phyloP scores from a whole-genome alignment of 305 asterid genomes.

The Vinca major region DNA sequence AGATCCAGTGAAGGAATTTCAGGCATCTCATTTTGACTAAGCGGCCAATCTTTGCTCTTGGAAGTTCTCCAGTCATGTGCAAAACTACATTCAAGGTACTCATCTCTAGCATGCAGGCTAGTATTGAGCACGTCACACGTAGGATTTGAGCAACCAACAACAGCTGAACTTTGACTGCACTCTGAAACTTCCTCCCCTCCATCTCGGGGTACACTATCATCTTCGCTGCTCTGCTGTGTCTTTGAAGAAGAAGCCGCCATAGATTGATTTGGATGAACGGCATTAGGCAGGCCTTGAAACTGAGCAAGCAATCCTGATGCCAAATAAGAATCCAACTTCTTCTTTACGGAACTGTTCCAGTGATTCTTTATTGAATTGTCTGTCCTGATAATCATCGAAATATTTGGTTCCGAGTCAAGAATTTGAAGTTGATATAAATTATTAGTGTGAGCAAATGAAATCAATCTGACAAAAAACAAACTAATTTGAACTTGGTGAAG shows the following conservation, averaged over 20 bases:
- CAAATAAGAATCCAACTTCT: constrained; percentile 82
- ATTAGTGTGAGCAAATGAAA: neutral
- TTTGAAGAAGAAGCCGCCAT: constrained; percentile 42
- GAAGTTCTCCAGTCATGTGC: constrained; percentile 53
- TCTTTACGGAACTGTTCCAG: constrained; percentile 98
- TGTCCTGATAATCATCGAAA: constrained; percentile 36
- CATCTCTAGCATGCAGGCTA: constrained; percentile 30
- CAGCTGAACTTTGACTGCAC: constrained; percentile 73
- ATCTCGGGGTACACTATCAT: constrained; percentile 48
- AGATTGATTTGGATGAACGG: constrained; percentile 37
- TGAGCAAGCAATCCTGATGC: constrained; percentile 85
- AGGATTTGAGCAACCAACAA: constrained; percentile 47
- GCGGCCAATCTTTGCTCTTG: constrained; percentile 53
- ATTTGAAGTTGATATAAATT: constrained; percentile 7
- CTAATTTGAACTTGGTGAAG: constrained; percentile 1
- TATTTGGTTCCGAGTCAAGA: constrained; percentile 11
- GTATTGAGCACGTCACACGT: constrained; percentile 30
- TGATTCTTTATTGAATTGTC: constrained; percentile 93
- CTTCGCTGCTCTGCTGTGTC: constrained; percentile 75
- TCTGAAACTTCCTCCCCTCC: constrained; percentile 77
- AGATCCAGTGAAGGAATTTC: constrained; percentile 51
- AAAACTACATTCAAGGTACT: constrained; percentile 28
- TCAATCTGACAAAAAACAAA: constrained; percentile 3
- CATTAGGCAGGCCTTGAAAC: constrained; percentile 56
- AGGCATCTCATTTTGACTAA: constrained; percentile 50